Evolutionary conservation across 225 moss, liverwort and hornwort genomes (phyloP), one percentile per base, ranked within the genome.

Genomic region (Sphagnum tenellum): DNA sequence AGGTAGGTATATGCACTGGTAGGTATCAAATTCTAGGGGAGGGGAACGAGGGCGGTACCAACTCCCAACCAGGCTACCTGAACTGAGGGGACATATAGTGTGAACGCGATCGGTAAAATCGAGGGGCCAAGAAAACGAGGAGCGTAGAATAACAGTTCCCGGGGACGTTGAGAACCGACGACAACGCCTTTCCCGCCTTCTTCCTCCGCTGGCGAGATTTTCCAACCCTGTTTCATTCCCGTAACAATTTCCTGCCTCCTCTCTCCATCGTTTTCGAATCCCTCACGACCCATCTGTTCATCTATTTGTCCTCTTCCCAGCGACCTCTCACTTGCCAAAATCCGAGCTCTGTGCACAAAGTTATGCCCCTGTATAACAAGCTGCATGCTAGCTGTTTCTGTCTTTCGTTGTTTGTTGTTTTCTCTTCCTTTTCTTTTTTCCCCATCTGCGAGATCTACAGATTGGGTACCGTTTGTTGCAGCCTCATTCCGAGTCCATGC

Each of bases 121-220:
- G 29, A 29, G 29, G 29, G 29, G 29, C 29, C 29, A 29, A 29
- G 29, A 29, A 29, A 67, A 0, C 54, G 64, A 66, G 61, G 49
- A 7, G 56, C 3, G n/a, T 44, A 59, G 11, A 3, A 4, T 50
- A 69, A 65, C 64, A 64, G 47, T 64, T 71, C 73, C 75, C 29
- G 13, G 73, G 77, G 80, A 76, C 73, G 73, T 76, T 84, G 75
- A 80, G 75, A 76, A 66, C 77, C 72, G 78, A 71, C 77, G 29
- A 29, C 29, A 74, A 67, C 73, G 68, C 53, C 65, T 60, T 78
- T 70, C 69, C 72, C 76, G 71, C 76, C 70, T 77, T 72, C 67
- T 75, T 51, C 44, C 62, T 51, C 60, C 59, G 51, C 69, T 45
- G 29, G 6, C 7, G 29, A 44, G 46, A 3, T 64, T 64, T 67